Evolutionary conservation across 129 eudicot species (phyloP), one percentile per base, ranked within the genome.

Genomic region (Deinandra increscens): DNA sequence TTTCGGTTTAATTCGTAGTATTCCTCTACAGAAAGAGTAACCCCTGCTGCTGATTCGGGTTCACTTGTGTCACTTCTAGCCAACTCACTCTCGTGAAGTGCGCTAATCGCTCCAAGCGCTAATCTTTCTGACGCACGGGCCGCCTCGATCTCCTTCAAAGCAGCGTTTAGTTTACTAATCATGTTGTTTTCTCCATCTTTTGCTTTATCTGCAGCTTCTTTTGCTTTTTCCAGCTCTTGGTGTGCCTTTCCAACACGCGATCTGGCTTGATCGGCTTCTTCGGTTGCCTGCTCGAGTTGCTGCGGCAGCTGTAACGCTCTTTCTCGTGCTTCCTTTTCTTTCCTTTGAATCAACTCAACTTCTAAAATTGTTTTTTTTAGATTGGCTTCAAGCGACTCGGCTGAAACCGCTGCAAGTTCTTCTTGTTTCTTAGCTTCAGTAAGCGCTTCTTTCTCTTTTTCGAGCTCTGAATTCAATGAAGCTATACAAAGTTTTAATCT

Each of bases 81-180:
- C 6, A 87, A 76, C 70, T 88, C 97, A 7, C 93, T 91, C 70
- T 84, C 90, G 17, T 84, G 80, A 48, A 85, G 87, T 6, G 91
- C 97, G 7, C 44, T 88, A 49, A 91, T 86, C 4, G 97, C 93
- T 10, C 82, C 93, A 4, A 83, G 53, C 0, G 96, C 97, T 71
- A 88, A 49, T 71, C 83, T 86, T 69, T 91, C 97, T 1, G 96
- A 82, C 7, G 91, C 94, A 56, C 81, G 82, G 8, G 96, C 80
- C 4, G 96, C 88, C 58, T 91, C 97, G 19, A 88, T 91, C 43
- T 91, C 97, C 84, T 91, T 88, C 45, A 75, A 79, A 14, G 90
- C 82, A 7, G 91, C 88, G 5, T 73, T 53, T 46, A 91, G 34
- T 77, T 84, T 76, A 68, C 87, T 86, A 41, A 75, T 72, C 76